Evolutionary conservation across 495 filamentous ascomycete species (phyloP).

Genomic region (Tuber brumale): DNA sequence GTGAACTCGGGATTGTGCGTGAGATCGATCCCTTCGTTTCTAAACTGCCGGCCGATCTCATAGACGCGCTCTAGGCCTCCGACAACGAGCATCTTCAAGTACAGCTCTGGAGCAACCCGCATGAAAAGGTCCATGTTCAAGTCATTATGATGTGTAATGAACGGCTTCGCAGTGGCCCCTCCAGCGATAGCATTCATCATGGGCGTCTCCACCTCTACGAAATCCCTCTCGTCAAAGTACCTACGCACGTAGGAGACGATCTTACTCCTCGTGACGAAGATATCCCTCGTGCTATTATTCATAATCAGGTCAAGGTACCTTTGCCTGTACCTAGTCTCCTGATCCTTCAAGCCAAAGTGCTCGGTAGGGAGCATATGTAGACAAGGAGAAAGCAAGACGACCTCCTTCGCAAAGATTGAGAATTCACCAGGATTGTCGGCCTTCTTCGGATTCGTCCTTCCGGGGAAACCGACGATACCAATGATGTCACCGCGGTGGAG

Average conservation of each 20-base stretch:
- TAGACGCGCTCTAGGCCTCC: slow-evolving; percentile 89
- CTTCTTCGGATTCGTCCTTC: slow-evolving; percentile 83
- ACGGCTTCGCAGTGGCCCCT: slow-evolving; percentile 92
- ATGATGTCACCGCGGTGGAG: slow-evolving; percentile 87
- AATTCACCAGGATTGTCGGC: slow-evolving; percentile 74
- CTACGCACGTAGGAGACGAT: slow-evolving; percentile 77
- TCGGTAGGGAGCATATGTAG: slow-evolving; percentile 88
- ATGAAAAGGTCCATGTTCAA: slow-evolving; percentile 88
- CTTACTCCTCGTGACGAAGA: slow-evolving; percentile 75
- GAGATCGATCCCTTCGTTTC: slow-evolving; percentile 92
- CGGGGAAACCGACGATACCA: slow-evolving; percentile 79
- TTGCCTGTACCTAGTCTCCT: slow-evolving; percentile 85
- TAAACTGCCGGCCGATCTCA: slow-evolving; percentile 84
- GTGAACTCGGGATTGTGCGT: slow-evolving; percentile 99
- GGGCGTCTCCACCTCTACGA: slow-evolving; percentile 93
- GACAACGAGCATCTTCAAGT: slow-evolving; percentile 92
- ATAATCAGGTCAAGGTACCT: slow-evolving; percentile 93
- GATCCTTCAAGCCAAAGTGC: slow-evolving; percentile 88
- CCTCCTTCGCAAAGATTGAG: slow-evolving; percentile 83
- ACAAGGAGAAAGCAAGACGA: slow-evolving; percentile 81
- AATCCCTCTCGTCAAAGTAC: slow-evolving; percentile 78
- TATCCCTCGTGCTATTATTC: slow-evolving; percentile 75
- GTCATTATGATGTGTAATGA: slow-evolving; percentile 91
- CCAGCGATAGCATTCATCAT: slow-evolving; percentile 96
- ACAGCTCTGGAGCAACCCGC: slow-evolving; percentile 89